Conservation (phyloP, 768 basidiomycete species). For the Mrakia hoshinonis region DNA sequence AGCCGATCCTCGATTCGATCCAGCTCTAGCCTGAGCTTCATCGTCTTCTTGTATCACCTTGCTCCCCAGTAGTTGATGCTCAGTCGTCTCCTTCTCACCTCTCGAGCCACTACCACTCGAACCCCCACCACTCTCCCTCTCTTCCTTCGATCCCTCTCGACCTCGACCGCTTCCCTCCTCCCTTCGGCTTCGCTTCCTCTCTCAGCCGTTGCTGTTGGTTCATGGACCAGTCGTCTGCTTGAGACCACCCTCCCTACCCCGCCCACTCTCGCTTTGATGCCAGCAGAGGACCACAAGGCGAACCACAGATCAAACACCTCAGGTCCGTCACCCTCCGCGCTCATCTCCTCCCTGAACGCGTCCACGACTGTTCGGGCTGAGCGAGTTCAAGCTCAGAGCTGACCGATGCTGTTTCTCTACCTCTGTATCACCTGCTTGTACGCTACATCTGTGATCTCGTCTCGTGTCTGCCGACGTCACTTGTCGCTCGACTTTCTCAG, state of each 20-base stretch:
- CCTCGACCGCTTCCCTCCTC: not conserved
- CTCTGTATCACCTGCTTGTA: not conserved
- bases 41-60: too few relatives aligned
- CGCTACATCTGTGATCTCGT: not conserved
- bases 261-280: not conserved
- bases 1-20: not conserved
- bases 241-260: not conserved
- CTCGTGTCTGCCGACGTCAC: not conserved
- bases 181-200: not conserved
- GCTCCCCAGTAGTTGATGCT: constrained; percentile 6
- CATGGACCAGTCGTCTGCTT: not conserved
- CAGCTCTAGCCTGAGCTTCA: not conserved
- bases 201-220: constrained; percentile 10
- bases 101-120: not conserved
- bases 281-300: constrained; percentile 9
- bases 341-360: not conserved
- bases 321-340: not conserved
- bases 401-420: not conserved
- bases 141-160: not conserved
- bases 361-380: not conserved
- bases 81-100: not conserved
- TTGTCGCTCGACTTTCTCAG: not conserved
- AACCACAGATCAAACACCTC: constrained; percentile 9
- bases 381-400: not conserved
- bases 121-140: not conserved